phyloP scores from a whole-genome alignment of 2,329 filamentous ascomycete genomes.

The Saccharata proteae region DNA sequence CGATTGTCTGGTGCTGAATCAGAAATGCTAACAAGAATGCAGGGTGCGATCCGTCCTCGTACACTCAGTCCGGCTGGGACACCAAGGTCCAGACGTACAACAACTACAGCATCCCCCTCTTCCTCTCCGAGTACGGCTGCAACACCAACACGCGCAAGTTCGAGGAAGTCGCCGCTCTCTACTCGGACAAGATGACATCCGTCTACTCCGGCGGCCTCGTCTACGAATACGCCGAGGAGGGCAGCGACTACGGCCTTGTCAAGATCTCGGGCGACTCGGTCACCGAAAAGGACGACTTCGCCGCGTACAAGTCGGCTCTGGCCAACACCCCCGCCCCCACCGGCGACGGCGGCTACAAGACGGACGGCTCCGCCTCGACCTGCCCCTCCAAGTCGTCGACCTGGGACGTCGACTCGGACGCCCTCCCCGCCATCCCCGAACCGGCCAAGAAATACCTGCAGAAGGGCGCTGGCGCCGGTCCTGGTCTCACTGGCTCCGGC shows the following conservation, averaged over 20 bases:
- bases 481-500: conserved; percentile 41
- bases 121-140: conserved; percentile 94
- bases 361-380: conserved; percentile 36
- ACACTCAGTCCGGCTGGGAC: conserved; percentile 64
- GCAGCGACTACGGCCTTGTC: conserved; percentile 66
- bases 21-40: too few species aligned
- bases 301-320: conserved; percentile 40
- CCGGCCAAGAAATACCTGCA: conserved; percentile 45
- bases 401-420: conserved; percentile 41
- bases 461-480: conserved; percentile 44
- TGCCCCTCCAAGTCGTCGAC: conserved; percentile 43
- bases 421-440: conserved; percentile 45
- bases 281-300: conserved; percentile 51
- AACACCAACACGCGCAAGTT: conserved; percentile 72
- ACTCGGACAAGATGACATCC: conserved; percentile 67
- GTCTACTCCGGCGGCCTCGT: conserved; percentile 95
- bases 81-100: conserved; percentile 24
- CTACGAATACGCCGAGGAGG: conserved; percentile 73
- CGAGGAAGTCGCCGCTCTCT: conserved; percentile 65
- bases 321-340: conserved; percentile 36
- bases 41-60: conserved; percentile 46
- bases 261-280: conserved; percentile 44
- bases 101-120: conserved; percentile 41
- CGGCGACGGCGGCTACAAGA: conserved; percentile 49
- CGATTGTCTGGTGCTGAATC: too few species aligned